These are phyloP conservation scores for Lumnitzera racemosa DNA, from an alignment of 345 rosid species.

Conservation along the genomic window DNA sequence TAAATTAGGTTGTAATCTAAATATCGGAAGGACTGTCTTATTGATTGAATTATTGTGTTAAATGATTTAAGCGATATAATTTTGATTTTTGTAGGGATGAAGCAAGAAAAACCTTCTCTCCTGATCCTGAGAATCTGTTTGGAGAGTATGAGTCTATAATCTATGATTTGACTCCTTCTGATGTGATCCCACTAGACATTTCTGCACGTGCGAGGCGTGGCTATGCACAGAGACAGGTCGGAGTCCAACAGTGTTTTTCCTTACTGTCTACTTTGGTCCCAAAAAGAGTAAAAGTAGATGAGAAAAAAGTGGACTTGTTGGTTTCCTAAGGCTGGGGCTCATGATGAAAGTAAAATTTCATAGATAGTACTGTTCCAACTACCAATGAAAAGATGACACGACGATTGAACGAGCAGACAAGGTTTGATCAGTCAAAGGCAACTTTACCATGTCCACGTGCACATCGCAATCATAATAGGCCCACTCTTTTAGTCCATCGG, in stretches of 20 bases:
- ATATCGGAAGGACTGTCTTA: too few relatives aligned
- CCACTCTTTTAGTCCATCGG: not conserved
- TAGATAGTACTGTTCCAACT: too few relatives aligned
- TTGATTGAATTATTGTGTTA: too few relatives aligned
- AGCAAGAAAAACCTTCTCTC: too few relatives aligned
- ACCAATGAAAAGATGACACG: slow-evolving; percentile 1
- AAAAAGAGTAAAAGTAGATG: not conserved
- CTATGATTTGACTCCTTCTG: too few relatives aligned
- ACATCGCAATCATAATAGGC: slow-evolving; percentile 8
- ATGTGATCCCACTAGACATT: not conserved
- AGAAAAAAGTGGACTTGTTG: slow-evolving; percentile 1
- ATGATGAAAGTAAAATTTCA: too few relatives aligned
- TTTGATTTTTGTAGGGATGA: too few relatives aligned
- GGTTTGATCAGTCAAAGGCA: slow-evolving; percentile 25
- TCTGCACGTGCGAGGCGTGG: slow-evolving; percentile 14
- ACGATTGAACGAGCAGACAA: not conserved
- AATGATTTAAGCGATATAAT: too few relatives aligned
- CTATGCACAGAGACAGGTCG: slow-evolving; percentile 6
- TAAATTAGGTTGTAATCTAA: too few relatives aligned
- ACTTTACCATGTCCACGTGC: slow-evolving; percentile 24
- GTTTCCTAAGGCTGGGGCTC: not conserved
- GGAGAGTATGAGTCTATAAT: too few relatives aligned
- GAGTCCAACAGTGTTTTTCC: slow-evolving; percentile 7
- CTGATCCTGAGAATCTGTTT: too few relatives aligned
- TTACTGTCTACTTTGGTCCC: slow-evolving; percentile 10